Evolutionary conservation across 2,329 filamentous ascomycete genomes (phyloP), one percentile per base, ranked within the genome.

Genomic region (Paecilomyces variotii): DNA sequence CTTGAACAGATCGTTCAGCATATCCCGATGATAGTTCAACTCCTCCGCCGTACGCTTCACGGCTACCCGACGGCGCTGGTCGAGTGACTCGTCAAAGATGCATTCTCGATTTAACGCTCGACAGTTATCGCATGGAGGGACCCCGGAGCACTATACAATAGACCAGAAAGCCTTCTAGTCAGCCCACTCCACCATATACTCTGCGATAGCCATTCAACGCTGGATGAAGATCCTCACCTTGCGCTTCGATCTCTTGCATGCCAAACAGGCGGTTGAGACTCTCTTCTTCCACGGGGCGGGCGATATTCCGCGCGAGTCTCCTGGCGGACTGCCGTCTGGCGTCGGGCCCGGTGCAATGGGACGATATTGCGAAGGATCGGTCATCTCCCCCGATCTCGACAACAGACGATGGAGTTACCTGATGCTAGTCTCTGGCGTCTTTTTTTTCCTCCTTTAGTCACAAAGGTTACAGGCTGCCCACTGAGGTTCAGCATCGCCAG

Each of bases 1-100:
- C 30, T 61, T 66, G 59, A 76, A 66, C 2, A 77, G 64, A 54
- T 74, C 72, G 34, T 74, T 68, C 0, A 76, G 63, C 56, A 76
- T 67, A 57, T 74, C 70, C 6, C 72, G 74, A 57, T 75, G 72
- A 55, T 75, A 73, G 54, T 66, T 67, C 14, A 76, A 65, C 60
- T 76, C 74, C 54, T 75, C 72, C 2, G 74, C 67, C 3, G 74
- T 75, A 7, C 73, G 67, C 59, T 76, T 77, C 9, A 71, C 72
- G 0, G 71, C 72, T 19, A 75, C 72, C 19, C 74, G 71, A 3
- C 74, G 72, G 10, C 75, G 70, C 7, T 83, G 83, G 57, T 87
- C 81, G 34, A 82, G 78, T 1, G 82, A 82, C 67, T 84, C 81
- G 66, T 88, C 85, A 67, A 86, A 81, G 28, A 87, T 78, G 3